phyloP scores from a whole-genome alignment of 2,329 filamentous ascomycete species.

The Arthrobotrys iridis region DNA sequence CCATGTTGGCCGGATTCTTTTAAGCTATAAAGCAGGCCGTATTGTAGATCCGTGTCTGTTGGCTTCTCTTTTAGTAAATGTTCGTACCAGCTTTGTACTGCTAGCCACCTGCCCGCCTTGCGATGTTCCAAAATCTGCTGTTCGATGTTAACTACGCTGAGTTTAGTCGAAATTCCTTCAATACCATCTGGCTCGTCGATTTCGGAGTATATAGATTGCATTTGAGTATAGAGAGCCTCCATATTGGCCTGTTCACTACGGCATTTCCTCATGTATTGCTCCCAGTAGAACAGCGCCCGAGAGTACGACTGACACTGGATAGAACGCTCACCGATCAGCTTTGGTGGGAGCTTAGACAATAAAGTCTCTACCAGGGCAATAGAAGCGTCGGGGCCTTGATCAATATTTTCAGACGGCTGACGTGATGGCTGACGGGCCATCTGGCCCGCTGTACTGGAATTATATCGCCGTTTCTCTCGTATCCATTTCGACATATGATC shows the following conservation, averaged over 20 bases:
- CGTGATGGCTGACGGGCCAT: slow-evolving; percentile 53
- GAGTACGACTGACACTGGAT: slow-evolving; percentile 95
- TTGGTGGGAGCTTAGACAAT: slow-evolving; percentile 74
- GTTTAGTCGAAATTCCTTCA: slow-evolving; percentile 88
- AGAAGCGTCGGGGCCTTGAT: slow-evolving; percentile 18
- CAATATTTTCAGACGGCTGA: slow-evolving; percentile 28
- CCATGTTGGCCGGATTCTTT: slow-evolving; percentile 96
- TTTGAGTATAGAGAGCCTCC: slow-evolving; percentile 75
- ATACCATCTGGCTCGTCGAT: slow-evolving; percentile 98
- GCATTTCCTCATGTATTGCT: slow-evolving; percentile 79
- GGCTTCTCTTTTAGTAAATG: slow-evolving; percentile 84
- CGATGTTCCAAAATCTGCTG: slow-evolving; percentile 93
- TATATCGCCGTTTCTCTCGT: slow-evolving; percentile 73
- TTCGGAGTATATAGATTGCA: slow-evolving; percentile 94
- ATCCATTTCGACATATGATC: slow-evolving; percentile 94
- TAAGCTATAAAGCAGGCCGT: slow-evolving; percentile 84
- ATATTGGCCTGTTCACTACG: slow-evolving; percentile 66
- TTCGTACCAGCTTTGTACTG: slow-evolving; percentile 98
- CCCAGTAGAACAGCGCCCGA: slow-evolving; percentile 90
- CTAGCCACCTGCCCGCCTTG: slow-evolving; percentile 91
- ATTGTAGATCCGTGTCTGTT: slow-evolving; percentile 78
- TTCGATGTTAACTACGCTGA: slow-evolving; percentile 87
- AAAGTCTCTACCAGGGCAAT: slow-evolving; percentile 75
- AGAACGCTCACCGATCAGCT: slow-evolving; percentile 80
- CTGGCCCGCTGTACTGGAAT: slow-evolving; percentile 60